Evolutionary conservation across 2,329 filamentous ascomycete species (phyloP), one percentile per base, ranked within the genome.

Genomic region (Saccharata proteae): DNA sequence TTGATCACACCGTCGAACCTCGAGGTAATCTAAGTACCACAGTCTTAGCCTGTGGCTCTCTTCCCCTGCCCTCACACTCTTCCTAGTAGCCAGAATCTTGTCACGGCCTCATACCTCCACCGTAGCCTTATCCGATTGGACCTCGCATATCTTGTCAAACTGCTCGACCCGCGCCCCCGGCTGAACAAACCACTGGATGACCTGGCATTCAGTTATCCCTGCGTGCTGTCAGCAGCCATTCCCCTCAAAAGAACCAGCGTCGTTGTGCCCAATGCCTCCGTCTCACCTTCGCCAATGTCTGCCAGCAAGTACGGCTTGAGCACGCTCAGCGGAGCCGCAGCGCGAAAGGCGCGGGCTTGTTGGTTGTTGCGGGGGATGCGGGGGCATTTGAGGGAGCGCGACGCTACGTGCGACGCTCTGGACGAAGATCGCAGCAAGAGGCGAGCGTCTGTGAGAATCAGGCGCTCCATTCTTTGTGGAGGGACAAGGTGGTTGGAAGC

Each of bases 141-240:
- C 92, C 62, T 98, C 90, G 61, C 90, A 98, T 27, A 98, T 70
- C 38, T 88, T 90, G 45, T 92, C 90, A 70, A 93, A 98, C 63
- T 98, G 88, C 62, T 98, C 86, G 46, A 98, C 86, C 36, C 81
- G 77, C 20, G 90, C 90, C 36, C 86, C 88, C 29, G 92, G 85
- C 59, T 94, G 80, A 43, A 98, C 88, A 55, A 96, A 98, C 90
- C 90, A 98, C 64, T 98, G 90, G 48, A 96, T 96, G 49, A 98
- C 83, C 59, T 98, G 90, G 51, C 90, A 93, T 62, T 98, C 90
- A 52, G 90, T 86, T 49, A 96, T 98, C 34, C 90, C 90, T 90
- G 42, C 33, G 12, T 27, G 20, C 18, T 6, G 13, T 17, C 15
- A 22, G 14, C 7, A n/a, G 5, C 4, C 23, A 22, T 28, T 17